Conservation (phyloP, 345 rosid genomes). For the Lenwebbia sp. region DNA sequence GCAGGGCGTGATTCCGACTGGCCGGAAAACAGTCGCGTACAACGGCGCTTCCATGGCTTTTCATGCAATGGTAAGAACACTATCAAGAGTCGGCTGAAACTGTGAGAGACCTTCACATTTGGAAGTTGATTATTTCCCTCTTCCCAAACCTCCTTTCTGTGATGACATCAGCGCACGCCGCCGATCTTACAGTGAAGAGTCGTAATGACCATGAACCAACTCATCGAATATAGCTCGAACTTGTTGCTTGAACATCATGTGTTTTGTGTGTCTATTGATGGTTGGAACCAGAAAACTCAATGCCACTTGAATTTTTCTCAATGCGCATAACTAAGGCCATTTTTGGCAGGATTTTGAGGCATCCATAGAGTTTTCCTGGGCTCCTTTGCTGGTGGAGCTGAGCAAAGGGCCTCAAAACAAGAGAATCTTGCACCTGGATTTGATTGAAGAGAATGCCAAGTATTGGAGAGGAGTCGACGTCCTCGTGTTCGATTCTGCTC, state of each 20-base stretch:
- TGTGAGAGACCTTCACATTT: background rate
- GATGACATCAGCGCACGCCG: background rate
- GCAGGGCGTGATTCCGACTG: slow-evolving; percentile 74
- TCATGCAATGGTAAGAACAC: slow-evolving; percentile 51
- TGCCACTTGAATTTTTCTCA: background rate
- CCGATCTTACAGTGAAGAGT: background rate
- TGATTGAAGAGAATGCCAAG: slow-evolving; percentile 86
- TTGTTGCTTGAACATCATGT: background rate
- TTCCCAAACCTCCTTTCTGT: background rate
- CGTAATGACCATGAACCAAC: background rate
- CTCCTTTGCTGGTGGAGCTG: slow-evolving; percentile 85
- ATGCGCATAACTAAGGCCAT: background rate
- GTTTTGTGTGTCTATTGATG: background rate
- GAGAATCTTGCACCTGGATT: slow-evolving; percentile 74
- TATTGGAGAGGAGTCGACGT: slow-evolving; percentile 77
- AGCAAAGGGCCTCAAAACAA: slow-evolving; percentile 37
- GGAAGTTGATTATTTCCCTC: background rate
- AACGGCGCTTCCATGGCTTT: slow-evolving; percentile 86
- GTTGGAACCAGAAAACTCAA: background rate
- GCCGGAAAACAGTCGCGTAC: slow-evolving; percentile 52
- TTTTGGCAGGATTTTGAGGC: slow-evolving; percentile 57
- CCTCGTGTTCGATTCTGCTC: slow-evolving; percentile 93
- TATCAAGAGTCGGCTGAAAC: background rate
- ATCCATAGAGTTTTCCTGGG: slow-evolving; percentile 85
- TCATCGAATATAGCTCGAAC: background rate